These are phyloP conservation scores for Schizochytrium sp. DNA, from an alignment of 108 stramenopile species.

Conservation along the genomic window DNA sequence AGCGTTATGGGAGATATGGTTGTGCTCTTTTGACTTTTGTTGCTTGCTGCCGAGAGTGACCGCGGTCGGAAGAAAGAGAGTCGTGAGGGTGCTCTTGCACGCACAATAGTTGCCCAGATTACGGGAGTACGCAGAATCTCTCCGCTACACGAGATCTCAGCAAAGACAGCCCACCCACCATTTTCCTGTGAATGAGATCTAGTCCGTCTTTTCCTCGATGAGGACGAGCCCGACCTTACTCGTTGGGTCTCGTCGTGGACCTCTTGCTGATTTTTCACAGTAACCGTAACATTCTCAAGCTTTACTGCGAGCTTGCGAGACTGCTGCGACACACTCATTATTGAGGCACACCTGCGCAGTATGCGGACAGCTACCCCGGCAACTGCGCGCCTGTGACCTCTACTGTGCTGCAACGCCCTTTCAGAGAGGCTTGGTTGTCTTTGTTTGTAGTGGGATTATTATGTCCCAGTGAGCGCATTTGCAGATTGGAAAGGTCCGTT, in stretches of 20 bases:
- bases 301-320: neutral
- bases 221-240: neutral
- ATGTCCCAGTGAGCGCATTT: too few species aligned
- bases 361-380: neutral
- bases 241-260: neutral
- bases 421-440: too few species aligned
- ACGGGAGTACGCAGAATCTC: neutral
- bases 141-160: neutral
- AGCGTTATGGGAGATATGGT: neutral
- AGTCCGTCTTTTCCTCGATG: neutral
- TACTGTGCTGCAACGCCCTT: too few species aligned
- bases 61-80: neutral
- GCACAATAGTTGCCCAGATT: neutral
- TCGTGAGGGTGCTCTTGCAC: neutral
- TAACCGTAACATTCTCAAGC: neutral
- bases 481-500: too few species aligned
- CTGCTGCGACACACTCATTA: neutral
- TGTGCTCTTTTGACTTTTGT: neutral
- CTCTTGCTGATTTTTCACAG: neutral
- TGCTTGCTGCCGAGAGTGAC: neutral
- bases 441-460: too few species aligned
- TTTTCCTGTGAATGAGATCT: neutral
- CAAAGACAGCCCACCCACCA: constrained; percentile 29
- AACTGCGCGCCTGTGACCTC: neutral
- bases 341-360: neutral